Conservation (phyloP, 225 moss, liverwort and hornwort species). For the Ulota crispa region DNA sequence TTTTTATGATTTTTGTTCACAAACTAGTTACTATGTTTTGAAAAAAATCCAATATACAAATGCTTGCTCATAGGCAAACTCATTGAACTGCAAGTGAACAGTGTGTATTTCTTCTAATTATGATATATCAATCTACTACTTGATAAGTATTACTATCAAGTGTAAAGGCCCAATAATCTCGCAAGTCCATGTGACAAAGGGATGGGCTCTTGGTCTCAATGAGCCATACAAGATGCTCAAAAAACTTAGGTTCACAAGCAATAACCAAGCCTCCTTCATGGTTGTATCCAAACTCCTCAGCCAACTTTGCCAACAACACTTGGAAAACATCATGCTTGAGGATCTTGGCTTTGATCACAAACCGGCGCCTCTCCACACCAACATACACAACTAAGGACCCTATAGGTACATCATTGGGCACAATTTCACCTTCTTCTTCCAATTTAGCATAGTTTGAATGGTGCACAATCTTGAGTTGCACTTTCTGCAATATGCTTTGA, state of each 20-base stretch:
- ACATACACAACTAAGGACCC: no score
- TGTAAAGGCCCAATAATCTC: not conserved
- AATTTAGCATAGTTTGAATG: no score
- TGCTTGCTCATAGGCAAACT: constrained; percentile 33
- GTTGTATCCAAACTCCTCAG: constrained; percentile 30
- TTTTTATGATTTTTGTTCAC: no score
- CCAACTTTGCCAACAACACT: no score
- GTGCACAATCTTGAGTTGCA: no score
- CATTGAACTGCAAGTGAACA: not conserved
- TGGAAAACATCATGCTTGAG: no score
- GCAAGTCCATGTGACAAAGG: not conserved
- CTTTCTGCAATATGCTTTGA: no score
- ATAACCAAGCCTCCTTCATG: constrained; percentile 65
- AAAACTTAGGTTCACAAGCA: constrained; percentile 39
- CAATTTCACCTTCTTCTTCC: no score
- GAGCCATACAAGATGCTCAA: not conserved
- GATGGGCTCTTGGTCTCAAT: not conserved
- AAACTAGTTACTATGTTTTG: not conserved
- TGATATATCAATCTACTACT: not conserved
- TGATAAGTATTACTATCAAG: not conserved
- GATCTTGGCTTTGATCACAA: no score
- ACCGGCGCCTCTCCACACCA: no score
- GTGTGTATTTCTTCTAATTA: not conserved
- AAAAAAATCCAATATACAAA: not conserved
- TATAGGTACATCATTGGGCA: no score